These are phyloP conservation scores for Macrotyloma uniflorum DNA, from an alignment of 306 rosid genomes.

Conservation along the genomic window DNA sequence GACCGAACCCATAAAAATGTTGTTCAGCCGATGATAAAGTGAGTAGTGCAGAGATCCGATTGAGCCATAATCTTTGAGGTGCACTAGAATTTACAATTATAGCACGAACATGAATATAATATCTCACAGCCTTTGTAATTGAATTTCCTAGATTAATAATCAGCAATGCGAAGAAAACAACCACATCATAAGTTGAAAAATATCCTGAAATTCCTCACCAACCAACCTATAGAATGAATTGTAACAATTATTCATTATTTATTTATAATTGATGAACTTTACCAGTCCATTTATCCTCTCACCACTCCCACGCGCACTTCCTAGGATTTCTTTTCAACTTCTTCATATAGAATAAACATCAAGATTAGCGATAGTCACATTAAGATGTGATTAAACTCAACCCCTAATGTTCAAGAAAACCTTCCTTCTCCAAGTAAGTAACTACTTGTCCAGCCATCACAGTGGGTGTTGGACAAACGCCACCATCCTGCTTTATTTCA, in stretches of 20 bases:
- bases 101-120: not conserved
- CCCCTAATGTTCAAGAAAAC: constrained; percentile 58
- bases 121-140: not conserved
- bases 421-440: constrained; percentile 72
- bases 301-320: constrained; percentile 12
- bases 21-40: too few species aligned
- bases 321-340: constrained; percentile 21
- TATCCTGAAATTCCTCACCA: not conserved
- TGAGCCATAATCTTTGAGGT: not conserved
- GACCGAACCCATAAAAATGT: too few species aligned
- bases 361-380: constrained; percentile 8
- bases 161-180: not conserved
- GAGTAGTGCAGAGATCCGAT: not conserved
- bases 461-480: constrained; percentile 62
- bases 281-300: constrained; percentile 29
- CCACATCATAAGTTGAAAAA: not conserved
- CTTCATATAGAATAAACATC: constrained; percentile 27
- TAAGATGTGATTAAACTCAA: not conserved
- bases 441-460: constrained; percentile 68
- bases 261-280: constrained; percentile 1
- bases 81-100: not conserved
- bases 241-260: not conserved
- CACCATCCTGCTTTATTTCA: constrained; percentile 55
- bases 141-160: not conserved
- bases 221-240: not conserved